Base-by-base conservation (phyloP, 805 yeast species). In the Pichia eremophila region DNA sequence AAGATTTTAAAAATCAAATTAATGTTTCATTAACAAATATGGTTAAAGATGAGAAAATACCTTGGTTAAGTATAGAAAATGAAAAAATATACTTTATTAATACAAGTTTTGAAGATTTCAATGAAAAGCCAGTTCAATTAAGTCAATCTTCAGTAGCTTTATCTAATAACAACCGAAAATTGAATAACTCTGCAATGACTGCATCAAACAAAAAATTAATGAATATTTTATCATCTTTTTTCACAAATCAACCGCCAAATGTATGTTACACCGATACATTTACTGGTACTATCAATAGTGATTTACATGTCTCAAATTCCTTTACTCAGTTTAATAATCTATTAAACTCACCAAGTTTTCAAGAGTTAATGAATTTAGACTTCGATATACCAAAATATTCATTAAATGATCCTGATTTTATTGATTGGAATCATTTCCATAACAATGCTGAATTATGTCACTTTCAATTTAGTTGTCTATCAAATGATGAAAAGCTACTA, bases 401-500 rank as follows among this genome's bases (percentile, higher is more conserved):
- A 6, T 15, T 32, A 32, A 32, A 32, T 32, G 36, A 32, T 32
- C 15, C 36, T 9, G 3, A 32, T 32, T 32, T 15, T 6, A 32
- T 32, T 2, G 8, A 32, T 5, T 32, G 36, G 36, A 32, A 32
- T 5, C 9, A 32, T 12, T 32, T 6, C n/a, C 15, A 32, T 32
- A 32, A 12, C 3, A 32, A 15, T 32, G 36, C 36, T 22, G 40
- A 25, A 25, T 22, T 38, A 3, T 19, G 14, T 12, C 14, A 38
- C 8, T 32, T 32, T 31, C n/a, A n/a, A 43, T 27, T 27, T 14
- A 39, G 38, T 28, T 22, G n/a, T n/a, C 14, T 43, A 2, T 36
- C 46, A 14, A 27, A 51, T 7, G 49, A 50, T 19, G 67, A 63
- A 49, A 46, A 47, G 29, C 48, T 46, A 8, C 51, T 66, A n/a